phyloP scores from a whole-genome alignment of 352 stramenopile genomes.

The Phytophthora litchii region DNA sequence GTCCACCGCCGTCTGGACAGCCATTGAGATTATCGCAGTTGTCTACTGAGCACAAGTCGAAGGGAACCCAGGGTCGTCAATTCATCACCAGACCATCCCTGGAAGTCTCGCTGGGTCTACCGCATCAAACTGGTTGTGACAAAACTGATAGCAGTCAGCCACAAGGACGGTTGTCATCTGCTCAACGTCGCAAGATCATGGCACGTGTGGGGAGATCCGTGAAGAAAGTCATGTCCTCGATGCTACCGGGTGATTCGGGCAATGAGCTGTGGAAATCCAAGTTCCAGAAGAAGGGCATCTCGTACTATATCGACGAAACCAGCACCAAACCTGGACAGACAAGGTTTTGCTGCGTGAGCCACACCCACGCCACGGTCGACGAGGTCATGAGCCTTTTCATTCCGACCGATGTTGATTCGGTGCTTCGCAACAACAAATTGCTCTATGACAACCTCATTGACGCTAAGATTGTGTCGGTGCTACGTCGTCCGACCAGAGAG shows the following conservation, averaged over 20 bases:
- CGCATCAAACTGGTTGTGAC: neutral
- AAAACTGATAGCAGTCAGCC: neutral
- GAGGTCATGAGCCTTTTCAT: conserved; percentile 55
- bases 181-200: conserved; percentile 25
- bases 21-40: conserved; percentile 12
- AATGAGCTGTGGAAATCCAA: conserved; percentile 47
- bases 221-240: conserved; percentile 42
- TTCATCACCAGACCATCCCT: conserved; percentile 8
- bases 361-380: conserved; percentile 41
- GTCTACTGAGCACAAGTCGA: conserved; percentile 6
- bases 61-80: conserved; percentile 2
- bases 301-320: conserved; percentile 53
- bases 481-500: conserved; percentile 34
- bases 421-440: conserved; percentile 50
- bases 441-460: conserved; percentile 56
- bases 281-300: conserved; percentile 38
- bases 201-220: conserved; percentile 28
- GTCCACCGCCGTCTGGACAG: neutral
- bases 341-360: conserved; percentile 53
- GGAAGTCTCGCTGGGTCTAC: conserved; percentile 12
- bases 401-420: conserved; percentile 38
- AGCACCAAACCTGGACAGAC: conserved; percentile 39
- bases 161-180: conserved; percentile 4
- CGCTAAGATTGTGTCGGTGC: conserved; percentile 39
- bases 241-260: conserved; percentile 35